Evolutionary conservation across 23 red algal genomes (phyloP), one percentile per base, ranked within the genome.

Genomic region (Agarophyton chilense): DNA sequence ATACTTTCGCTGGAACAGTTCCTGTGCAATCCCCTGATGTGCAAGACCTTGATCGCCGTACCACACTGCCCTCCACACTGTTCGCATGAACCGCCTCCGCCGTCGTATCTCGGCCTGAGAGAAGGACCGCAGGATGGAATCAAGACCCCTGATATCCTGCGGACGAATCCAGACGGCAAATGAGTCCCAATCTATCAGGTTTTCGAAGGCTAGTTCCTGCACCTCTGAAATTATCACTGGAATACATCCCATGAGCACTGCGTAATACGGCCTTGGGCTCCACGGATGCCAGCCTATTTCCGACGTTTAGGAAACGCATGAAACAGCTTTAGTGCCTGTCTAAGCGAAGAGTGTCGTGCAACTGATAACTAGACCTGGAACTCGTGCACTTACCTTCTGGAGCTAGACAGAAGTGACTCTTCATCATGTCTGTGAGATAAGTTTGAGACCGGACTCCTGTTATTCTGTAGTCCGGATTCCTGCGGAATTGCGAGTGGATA

Each of bases 221-320:
- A 77, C 79, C 56, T 92, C 89, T 25, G 89, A 92, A 16, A 92
- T 84, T 52, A 92, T 56, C 10, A 92, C 89, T 10, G 89, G 89
- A 76, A 92, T 84, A 52, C 89, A 92, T 21, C 89, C 89, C 67
- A 83, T 64, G 31, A 84, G 77, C 28, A 92, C 53, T 43, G 32
- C 79, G 50, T 92, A 92, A 64, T 84, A 83, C 2, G 89, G 89
- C 32, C 89, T 41, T 49, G 89, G 89, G 51, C 89, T 92, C 89
- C 89, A 92, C 42, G 89, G 89, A 78, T 92, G 89, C 89, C 89
- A 92, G 16, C 85, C 85, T 89, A 67, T 51, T 25, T 75, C 39
- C 16, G 42, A 42, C 39, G 14, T 14, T 36, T 2, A 1, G 22
- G 18, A 32, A 29, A 25, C 5, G 22, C 13, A 65, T 36, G 8